Base-by-base conservation (phyloP, 106 monocot species). In the Phalaenopsis aphrodite region DNA sequence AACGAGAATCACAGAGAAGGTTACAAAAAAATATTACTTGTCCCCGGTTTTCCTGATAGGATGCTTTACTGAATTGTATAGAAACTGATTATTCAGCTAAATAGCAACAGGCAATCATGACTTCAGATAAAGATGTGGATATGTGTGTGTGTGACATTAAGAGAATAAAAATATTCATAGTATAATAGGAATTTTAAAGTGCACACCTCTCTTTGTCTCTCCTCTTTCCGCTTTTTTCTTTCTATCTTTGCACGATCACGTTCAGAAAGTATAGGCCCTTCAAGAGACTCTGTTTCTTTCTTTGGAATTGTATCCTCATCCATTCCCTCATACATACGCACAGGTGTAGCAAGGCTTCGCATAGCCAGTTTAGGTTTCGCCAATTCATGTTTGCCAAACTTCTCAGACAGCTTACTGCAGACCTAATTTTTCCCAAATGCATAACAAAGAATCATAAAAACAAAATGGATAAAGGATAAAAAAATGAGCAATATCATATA, bases 251-350 rank as follows among this genome's bases (percentile, higher is more conserved):
- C 81, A 66, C 83, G 78, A 84, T 95, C 99, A 4, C 99, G 84
- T 80, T 93, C 94, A 67, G 99, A 88, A 16, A 99, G 83, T 36
- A 99, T 1, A 39, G 99, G 94, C 66, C 99, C 99, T 56, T 95
- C 95, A 71, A 84, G 75, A 24, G 91, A 78, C 78, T 98, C 94
- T 23, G 52, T 56, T 64, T 91, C 81, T 75, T 99, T 94, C 83
- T 93, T 93, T 5, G 91, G 90, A 42, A 80, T 75, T 81, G 84
- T 81, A 9, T 79, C 84, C 65, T 91, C 94, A 83, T 95, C 99
- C 94, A 99, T 94, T 73, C 99, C 99, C 82, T 95, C 99, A 83
- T 81, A 89, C 99, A 99, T 99, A 38, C 99, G 58, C 77, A 99
- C 65, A 10, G 99, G 99, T 55, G 87, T 86, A 38, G 93, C 94